Conservation (phyloP, 257 asterid species). For the Marsdenia floribunda region DNA sequence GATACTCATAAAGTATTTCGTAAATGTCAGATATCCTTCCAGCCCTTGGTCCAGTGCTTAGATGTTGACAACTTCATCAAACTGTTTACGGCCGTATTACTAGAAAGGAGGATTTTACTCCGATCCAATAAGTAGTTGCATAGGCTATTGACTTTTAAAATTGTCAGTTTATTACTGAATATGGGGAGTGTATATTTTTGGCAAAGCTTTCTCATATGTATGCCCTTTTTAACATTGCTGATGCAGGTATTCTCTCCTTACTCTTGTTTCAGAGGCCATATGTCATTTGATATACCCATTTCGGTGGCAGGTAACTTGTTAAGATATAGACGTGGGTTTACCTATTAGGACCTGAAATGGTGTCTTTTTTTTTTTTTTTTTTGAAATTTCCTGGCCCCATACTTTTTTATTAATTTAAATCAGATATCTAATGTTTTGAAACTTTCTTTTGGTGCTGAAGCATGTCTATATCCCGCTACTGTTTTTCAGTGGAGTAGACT, state of each 20-base stretch:
- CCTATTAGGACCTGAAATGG: not conserved
- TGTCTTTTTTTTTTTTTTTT: not conserved
- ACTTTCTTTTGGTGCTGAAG: slow-evolving; percentile 78
- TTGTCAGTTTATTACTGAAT: slow-evolving; percentile 1
- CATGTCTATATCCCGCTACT: slow-evolving; percentile 99
- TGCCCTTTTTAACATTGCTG: slow-evolving; percentile 1
- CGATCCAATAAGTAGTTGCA: slow-evolving; percentile 78
- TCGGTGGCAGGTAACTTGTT: slow-evolving; percentile 85
- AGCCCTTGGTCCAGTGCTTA: slow-evolving; percentile 93
- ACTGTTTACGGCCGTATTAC: slow-evolving; percentile 82
- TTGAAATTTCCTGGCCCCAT: slow-evolving; percentile 16
- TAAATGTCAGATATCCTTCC: slow-evolving; percentile 84
- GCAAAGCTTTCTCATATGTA: not conserved
- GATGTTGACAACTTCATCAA: slow-evolving; percentile 94
- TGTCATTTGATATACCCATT: slow-evolving; percentile 98
- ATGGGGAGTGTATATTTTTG: not conserved
- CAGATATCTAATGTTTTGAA: slow-evolving; percentile 45
- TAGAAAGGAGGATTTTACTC: slow-evolving; percentile 91
- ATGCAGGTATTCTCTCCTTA: slow-evolving; percentile 83
- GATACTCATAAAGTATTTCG: slow-evolving; percentile 12
- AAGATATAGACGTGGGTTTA: slow-evolving; percentile 3
- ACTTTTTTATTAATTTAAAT: slow-evolving; percentile 25
- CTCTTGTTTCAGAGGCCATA: slow-evolving; percentile 95
- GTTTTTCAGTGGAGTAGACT: slow-evolving; percentile 99
- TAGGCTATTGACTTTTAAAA: slow-evolving; percentile 18